These are phyloP conservation scores for Paraleonurus japonicus DNA, from an alignment of 257 asterid species.

Conservation along the genomic window DNA sequence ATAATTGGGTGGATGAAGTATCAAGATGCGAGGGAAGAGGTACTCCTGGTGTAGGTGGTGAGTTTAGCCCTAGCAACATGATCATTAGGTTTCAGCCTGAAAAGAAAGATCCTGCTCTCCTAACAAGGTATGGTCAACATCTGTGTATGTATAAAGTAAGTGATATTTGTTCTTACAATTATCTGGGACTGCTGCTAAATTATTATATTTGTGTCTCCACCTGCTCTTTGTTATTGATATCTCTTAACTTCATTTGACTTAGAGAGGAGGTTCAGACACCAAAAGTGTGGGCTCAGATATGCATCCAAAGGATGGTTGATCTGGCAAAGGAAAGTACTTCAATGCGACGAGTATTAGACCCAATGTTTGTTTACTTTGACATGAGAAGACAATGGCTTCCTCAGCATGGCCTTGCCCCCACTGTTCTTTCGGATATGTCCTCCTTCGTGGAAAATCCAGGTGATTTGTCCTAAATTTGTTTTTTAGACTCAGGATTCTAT, in stretches of 20 bases:
- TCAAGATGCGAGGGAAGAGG: constrained; percentile 89
- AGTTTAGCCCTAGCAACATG: constrained; percentile 58
- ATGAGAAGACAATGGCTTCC: constrained; percentile 71
- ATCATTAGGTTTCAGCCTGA: constrained; percentile 60
- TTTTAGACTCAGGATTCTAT: background rate
- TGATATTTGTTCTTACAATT: background rate
- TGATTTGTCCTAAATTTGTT: constrained; percentile 24
- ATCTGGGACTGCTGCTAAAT: constrained; percentile 17
- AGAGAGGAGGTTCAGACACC: constrained; percentile 92
- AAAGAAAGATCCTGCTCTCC: constrained; percentile 72
- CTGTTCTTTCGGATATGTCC: constrained; percentile 77
- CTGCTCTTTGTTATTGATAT: constrained; percentile 1
- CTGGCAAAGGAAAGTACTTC: constrained; percentile 87
- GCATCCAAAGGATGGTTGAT: constrained; percentile 89
- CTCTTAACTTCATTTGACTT: constrained; percentile 24
- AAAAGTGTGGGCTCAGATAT: constrained; percentile 88
- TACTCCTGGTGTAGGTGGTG: constrained; percentile 52
- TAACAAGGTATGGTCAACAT: constrained; percentile 54
- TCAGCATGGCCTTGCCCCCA: constrained; percentile 65
- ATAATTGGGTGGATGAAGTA: constrained; percentile 98
- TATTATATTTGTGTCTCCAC: background rate
- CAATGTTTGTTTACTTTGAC: constrained; percentile 85
- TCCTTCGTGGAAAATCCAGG: constrained; percentile 83
- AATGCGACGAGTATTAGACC: constrained; percentile 83
- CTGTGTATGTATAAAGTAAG: background rate